Evolutionary conservation across 495 filamentous ascomycete genomes (phyloP).

Genomic region (Umbilicaria muhlenbergii): DNA sequence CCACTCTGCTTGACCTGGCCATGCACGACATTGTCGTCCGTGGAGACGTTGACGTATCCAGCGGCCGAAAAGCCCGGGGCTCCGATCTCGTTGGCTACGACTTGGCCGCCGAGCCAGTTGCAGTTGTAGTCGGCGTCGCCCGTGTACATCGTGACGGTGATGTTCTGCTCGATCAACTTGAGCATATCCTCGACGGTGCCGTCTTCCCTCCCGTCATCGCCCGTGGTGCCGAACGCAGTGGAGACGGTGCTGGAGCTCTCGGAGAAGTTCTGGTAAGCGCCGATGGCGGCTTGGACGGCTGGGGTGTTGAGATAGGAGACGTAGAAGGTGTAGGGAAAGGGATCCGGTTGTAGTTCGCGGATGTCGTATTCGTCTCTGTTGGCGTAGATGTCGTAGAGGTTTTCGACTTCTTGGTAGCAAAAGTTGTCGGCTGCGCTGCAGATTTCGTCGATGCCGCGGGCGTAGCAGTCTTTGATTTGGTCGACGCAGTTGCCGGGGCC

Average conservation of each 20-base stretch:
- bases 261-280: conserved; percentile 41
- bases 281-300: conserved; percentile 39
- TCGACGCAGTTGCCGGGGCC: conserved; percentile 48
- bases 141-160: conserved; percentile 38
- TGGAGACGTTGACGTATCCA: conserved; percentile 28
- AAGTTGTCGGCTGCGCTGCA: conserved; percentile 36
- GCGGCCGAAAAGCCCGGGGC: conserved; percentile 26
- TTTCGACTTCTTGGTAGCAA: conserved; percentile 38
- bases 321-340: conserved; percentile 45
- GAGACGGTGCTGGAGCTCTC: conserved; percentile 28
- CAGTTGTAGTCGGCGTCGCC: conserved; percentile 53
- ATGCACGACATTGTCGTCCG: conserved; percentile 26
- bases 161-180: conserved; percentile 31
- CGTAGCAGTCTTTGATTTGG: conserved; percentile 31
- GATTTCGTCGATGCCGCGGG: conserved; percentile 25
- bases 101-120: conserved; percentile 43
- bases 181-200: conserved; percentile 33
- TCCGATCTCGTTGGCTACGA: conserved; percentile 25
- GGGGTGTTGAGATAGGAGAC: conserved; percentile 41
- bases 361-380: conserved; percentile 46
- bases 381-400: conserved; percentile 32
- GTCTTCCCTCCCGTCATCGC: conserved; percentile 37
- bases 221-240: conserved; percentile 35
- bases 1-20: conserved; percentile 41
- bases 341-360: conserved; percentile 38